These are phyloP conservation scores for Penicillium sp. DNA, from an alignment of 2,329 filamentous ascomycete species.

Conservation along the genomic window DNA sequence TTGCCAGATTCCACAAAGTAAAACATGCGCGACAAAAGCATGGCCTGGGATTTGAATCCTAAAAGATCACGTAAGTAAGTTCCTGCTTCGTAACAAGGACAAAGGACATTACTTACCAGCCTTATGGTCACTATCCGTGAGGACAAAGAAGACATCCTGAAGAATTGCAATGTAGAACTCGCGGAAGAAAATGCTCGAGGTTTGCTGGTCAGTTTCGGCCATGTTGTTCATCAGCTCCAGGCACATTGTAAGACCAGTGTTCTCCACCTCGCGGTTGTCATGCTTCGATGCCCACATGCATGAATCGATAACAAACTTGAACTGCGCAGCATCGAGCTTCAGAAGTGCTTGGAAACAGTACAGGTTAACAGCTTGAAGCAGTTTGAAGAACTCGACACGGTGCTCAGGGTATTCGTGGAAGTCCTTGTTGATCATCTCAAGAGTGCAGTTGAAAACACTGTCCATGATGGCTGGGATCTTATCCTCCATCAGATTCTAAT, in stretches of 20 bases:
- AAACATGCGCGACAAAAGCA: constrained; percentile 92
- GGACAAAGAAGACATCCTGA: constrained; percentile 96
- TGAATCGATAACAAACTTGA: constrained; percentile 99
- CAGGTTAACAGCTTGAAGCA: constrained; percentile 91
- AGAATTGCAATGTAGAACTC: constrained; percentile 95
- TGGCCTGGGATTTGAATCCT: constrained; percentile 94
- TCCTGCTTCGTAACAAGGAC: not conserved
- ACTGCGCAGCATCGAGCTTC: constrained; percentile 91
- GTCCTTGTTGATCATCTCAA: constrained; percentile 99
- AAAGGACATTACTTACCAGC: constrained; percentile 55
- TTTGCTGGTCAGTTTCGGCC: constrained; percentile 81
- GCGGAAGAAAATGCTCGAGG: constrained; percentile 94
- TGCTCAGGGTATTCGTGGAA: constrained; percentile 99
- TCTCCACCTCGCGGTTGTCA: constrained; percentile 96
- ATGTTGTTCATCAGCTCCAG: constrained; percentile 97
- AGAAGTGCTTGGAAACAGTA: constrained; percentile 95
- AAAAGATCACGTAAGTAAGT: not conserved
- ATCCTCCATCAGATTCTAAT: constrained; percentile 89
- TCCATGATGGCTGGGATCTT: constrained; percentile 98
- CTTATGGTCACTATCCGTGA: constrained; percentile 97
- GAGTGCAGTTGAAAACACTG: constrained; percentile 95
- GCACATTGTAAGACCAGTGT: constrained; percentile 96
- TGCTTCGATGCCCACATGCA: constrained; percentile 99
- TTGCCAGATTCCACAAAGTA: constrained; percentile 89
- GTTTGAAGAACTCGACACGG: constrained; percentile 98